Base-by-base conservation (phyloP, 805 yeast genomes). In the Hanseniaspora meyeri region DNA sequence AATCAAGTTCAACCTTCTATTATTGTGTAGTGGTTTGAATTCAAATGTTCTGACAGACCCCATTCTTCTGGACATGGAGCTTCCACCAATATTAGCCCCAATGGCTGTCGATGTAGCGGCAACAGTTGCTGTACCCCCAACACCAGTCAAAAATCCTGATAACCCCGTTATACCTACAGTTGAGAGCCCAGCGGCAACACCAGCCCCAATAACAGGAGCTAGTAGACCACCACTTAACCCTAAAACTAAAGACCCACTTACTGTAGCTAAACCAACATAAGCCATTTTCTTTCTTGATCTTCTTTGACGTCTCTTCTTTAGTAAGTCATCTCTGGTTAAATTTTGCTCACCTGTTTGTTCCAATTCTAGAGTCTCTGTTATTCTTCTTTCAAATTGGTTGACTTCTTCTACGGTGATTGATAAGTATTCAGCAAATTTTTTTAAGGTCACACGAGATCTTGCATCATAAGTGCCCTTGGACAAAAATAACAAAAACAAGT, bases 201-300 rank as follows among this genome's bases (percentile, higher is more conserved):
- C 99, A 1, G 97, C 97, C 51, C 97, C 97, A 64, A 93, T 95
- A 2, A 95, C 95, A 0, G 99, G 99, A 0, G 98, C 98, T 47
- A 93, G 72, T 46, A 93, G 70, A 7, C 99, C 99, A 9, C 96
- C 97, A 59, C 96, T 87, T 19, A 93, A 73, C 1, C 99, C 99
- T 58, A 93, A 79, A 1, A 93, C 95, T 24, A 93, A 72, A 0
- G 96, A 90, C 1, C 99, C 99, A 32, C 97, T 97, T 16, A 90
- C 76, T 8, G 97, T 93, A 0, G 99, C 99, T 50, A 93, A 71
- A 0, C 97, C 99, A 60, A 93, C 86, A 64, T 87, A 89, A 53
- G 88, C 83, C 67, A 87, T 72, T 64, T 90, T 83, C 64, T 77
- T 82, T 60, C 77, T 79, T 60, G 76, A 77, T 51, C 81, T 79